Conservation (phyloP, 2,329 filamentous ascomycete genomes). For the Alternaria dauci region DNA sequence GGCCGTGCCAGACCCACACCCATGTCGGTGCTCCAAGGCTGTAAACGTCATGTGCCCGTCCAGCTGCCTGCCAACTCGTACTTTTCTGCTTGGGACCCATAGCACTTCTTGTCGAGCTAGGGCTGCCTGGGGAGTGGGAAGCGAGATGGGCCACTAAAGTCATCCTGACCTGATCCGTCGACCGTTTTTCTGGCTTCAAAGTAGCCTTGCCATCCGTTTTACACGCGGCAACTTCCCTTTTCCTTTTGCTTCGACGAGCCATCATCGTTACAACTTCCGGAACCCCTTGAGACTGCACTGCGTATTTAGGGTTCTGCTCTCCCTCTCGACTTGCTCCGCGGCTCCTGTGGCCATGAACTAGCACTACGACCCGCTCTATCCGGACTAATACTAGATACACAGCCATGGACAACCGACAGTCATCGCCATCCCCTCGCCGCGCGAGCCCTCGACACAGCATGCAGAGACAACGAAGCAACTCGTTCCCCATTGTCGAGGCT, state of each 20-base stretch:
- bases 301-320: constrained; percentile 1
- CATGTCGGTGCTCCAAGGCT: constrained; percentile 29
- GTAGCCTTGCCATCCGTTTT: constrained; percentile 26
- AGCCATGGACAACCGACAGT: constrained; percentile 40
- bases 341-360: constrained; percentile 36
- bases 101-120: constrained; percentile 35
- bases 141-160: constrained; percentile 39
- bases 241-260: constrained; percentile 12
- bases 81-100: constrained; percentile 29
- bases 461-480: constrained; percentile 48
- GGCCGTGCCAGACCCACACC: constrained; percentile 38
- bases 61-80: constrained; percentile 20
- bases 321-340: constrained; percentile 21
- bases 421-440: constrained; percentile 27
- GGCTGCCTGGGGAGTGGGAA: constrained; percentile 23
- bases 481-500: constrained; percentile 45
- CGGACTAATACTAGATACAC: constrained; percentile 20
- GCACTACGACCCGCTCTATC: constrained; percentile 25
- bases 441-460: constrained; percentile 33
- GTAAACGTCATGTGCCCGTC: constrained; percentile 48
- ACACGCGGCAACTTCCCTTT: constrained; percentile 15
- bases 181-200: constrained; percentile 31
- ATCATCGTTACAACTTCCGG: not conserved
- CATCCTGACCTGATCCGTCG: constrained; percentile 35
- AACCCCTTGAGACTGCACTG: not conserved